Conservation (phyloP, 495 filamentous ascomycete species). For the Penicillium mononematosum region DNA sequence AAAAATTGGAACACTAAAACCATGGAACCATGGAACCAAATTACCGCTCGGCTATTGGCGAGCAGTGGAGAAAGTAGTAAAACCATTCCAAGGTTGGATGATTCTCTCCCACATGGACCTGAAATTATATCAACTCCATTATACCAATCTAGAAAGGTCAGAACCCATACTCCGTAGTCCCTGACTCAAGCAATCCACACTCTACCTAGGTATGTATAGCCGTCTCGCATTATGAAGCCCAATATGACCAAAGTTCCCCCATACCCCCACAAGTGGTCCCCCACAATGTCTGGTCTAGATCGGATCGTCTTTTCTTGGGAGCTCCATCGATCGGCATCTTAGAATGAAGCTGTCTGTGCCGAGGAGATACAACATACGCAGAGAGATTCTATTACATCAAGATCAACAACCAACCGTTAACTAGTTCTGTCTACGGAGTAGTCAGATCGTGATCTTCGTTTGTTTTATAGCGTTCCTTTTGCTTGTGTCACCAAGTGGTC, state of each 20-base stretch:
- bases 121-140: neutral
- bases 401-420: neutral
- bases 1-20: neutral
- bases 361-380: neutral
- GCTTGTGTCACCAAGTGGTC: neutral
- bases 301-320: constrained; percentile 1
- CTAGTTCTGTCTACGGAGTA: neutral
- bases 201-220: no score
- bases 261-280: neutral
- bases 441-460: neutral
- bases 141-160: neutral
- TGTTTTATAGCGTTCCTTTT: neutral
- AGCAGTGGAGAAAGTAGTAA: neutral
- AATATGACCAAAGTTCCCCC: neutral
- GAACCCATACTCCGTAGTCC: neutral
- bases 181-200: neutral
- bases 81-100: neutral
- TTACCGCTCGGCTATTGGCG: constrained; percentile 10
- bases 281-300: constrained; percentile 7
- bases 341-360: neutral
- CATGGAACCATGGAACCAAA: neutral
- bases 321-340: neutral
- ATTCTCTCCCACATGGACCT: neutral
- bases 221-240: neutral
- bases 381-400: neutral